Evolutionary conservation across 495 filamentous ascomycete species (phyloP).

Genomic region (Xylona heveae): DNA sequence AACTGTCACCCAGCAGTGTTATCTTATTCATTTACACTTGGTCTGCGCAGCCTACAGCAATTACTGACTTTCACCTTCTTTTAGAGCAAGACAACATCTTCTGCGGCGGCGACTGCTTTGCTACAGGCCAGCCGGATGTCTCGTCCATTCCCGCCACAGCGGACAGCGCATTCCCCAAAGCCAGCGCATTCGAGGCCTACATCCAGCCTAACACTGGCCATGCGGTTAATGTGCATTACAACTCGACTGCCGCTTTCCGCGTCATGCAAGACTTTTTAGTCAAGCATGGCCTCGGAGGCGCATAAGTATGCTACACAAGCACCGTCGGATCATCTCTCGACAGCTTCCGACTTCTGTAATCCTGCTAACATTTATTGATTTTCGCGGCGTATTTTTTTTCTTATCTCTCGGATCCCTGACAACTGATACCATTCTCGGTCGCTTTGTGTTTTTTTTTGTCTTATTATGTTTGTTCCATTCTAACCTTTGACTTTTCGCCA

Average conservation of each 20-base stretch:
- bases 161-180: constrained; percentile 19
- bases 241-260: constrained; percentile 21
- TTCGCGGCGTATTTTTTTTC: too few relatives aligned
- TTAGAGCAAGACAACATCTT: constrained; percentile 25
- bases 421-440: too few relatives aligned
- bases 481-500: too few relatives aligned
- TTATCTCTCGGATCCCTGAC: too few relatives aligned
- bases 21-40: not conserved
- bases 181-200: constrained; percentile 20
- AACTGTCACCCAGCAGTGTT: too few relatives aligned
- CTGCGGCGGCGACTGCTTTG: constrained; percentile 29
- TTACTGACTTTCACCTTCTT: not conserved
- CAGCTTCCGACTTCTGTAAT: too few relatives aligned
- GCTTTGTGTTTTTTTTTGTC: too few relatives aligned
- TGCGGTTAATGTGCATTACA: constrained; percentile 28
- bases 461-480: too few relatives aligned
- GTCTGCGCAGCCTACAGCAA: too few relatives aligned
- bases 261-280: constrained; percentile 16
- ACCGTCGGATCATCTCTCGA: too few relatives aligned
- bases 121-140: constrained; percentile 13
- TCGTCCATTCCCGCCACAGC: constrained; percentile 20
- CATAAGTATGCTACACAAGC: too few relatives aligned
- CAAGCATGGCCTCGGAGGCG: constrained; percentile 7
- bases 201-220: constrained; percentile 29
- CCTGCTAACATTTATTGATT: too few relatives aligned